Base-by-base conservation (phyloP, 2,329 filamentous ascomycete genomes). In the Penicillium sp. region DNA sequence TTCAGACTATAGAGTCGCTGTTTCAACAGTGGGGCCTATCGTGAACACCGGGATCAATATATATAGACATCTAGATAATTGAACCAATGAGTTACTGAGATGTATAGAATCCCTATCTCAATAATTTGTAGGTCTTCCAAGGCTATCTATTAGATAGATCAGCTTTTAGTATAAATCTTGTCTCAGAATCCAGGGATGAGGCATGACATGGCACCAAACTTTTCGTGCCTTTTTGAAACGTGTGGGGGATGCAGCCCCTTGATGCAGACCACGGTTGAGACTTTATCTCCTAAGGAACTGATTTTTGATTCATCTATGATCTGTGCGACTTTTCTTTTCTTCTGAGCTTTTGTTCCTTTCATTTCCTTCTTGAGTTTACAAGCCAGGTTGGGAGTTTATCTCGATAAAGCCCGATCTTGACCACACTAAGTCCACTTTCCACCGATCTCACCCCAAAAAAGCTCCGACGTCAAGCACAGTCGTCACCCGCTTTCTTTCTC, bases 391-490 rank as follows among this genome's bases (percentile, higher is more conserved):
- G 51, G 53, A 43, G 41, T 48, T 51, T 41, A 47, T 58, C 56
- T 46, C 12, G 60, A 56, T 57, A 50, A 56, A 53, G 56, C 53
- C 59, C 59, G 53, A 58, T 63, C 60, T 47, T 33, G 47, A 55
- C 51, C 48, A 54, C 59, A 55, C 55, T 51, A 48, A 49, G 26
- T 31, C 33, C 37, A 33, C 26, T 41, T 51, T 54, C 53, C 26
- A 50, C 56, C 56, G 58, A 58, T 63, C 60, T 56, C 45, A 20
- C 49, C 54, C 50, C 40, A 60, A 62, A 63, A 63, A 64, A 64
- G 56, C 61, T 59, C 53, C 57, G 59, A 58, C 54, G 23, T 52
- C 50, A 44, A 53, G 55, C 50, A 51, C 51, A 37, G 33, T 40
- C 37, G n/a, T 40, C 55, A 42, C 49, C 54, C 41, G n/a, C 31